Evolutionary conservation across 495 filamentous ascomycete genomes (phyloP).

Genomic region (Terfezia boudieri): DNA sequence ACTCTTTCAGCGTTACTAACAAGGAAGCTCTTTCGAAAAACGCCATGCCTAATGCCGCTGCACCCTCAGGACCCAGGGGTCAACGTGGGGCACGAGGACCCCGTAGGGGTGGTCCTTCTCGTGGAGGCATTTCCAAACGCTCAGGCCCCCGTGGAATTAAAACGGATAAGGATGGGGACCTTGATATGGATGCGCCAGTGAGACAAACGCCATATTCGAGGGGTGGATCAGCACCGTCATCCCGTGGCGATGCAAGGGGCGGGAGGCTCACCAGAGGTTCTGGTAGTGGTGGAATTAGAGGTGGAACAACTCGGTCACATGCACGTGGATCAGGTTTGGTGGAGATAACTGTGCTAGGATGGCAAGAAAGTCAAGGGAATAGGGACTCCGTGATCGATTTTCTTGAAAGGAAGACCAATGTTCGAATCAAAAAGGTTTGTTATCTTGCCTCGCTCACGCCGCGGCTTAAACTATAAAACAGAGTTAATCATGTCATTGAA

Average conservation of each 20-base stretch:
- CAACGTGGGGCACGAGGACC: neutral
- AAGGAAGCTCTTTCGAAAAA: too few relatives aligned
- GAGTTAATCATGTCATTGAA: too few relatives aligned
- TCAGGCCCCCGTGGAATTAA: constrained; percentile 24
- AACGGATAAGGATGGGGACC: constrained; percentile 60
- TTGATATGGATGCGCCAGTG: constrained; percentile 44
- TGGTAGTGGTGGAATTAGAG: constrained; percentile 17
- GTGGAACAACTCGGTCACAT: constrained; percentile 9
- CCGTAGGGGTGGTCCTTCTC: constrained; percentile 4
- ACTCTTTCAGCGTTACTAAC: too few relatives aligned
- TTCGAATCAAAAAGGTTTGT: constrained; percentile 74
- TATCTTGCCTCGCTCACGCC: neutral
- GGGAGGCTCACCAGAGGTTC: constrained; percentile 23
- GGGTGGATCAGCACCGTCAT: constrained; percentile 8
- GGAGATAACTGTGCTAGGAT: constrained; percentile 27
- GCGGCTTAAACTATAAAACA: neutral
- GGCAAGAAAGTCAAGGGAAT: constrained; percentile 60
- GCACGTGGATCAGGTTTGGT: constrained; percentile 10
- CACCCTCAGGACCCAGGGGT: neutral
- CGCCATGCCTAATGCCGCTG: neutral
- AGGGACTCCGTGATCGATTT: constrained; percentile 48
- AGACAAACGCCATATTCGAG: constrained; percentile 15
- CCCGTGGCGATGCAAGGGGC: constrained; percentile 2
- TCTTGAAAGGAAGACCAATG: constrained; percentile 56
- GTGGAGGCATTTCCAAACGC: constrained; percentile 56